phyloP scores from a whole-genome alignment of 306 rosid species.

The Quillaja saponaria region DNA sequence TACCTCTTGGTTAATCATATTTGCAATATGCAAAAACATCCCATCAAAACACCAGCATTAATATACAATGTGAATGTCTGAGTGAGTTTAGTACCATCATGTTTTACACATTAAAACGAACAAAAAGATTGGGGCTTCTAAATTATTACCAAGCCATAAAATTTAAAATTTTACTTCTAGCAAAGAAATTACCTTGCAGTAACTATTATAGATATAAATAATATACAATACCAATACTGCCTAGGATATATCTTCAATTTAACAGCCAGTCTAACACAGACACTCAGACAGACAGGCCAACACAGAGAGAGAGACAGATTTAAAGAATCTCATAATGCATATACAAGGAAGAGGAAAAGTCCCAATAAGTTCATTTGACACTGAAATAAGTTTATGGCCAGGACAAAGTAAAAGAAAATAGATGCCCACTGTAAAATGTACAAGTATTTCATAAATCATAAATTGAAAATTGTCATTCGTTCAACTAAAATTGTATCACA shows the following conservation, averaged over 20 bases:
- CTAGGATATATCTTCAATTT: too few species aligned
- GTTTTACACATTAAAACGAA: too few species aligned
- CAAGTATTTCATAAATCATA: background rate
- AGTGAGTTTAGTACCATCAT: too few species aligned
- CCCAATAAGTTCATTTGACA: slow-evolving; percentile 2
- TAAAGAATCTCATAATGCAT: too few species aligned
- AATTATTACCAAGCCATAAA: background rate
- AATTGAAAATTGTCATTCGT: background rate
- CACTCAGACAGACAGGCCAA: too few species aligned
- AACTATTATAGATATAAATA: background rate
- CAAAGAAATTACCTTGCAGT: background rate
- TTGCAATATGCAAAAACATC: too few species aligned
- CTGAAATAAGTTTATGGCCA: background rate
- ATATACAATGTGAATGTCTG: too few species aligned
- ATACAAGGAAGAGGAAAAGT: background rate
- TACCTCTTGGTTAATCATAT: too few species aligned
- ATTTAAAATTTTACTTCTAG: background rate
- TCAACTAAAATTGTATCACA: slow-evolving; percentile 14
- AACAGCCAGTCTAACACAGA: too few species aligned
- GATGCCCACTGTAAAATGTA: background rate
- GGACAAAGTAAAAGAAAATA: slow-evolving; percentile 20
- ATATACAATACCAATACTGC: too few species aligned
- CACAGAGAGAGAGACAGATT: too few species aligned
- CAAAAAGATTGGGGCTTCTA: background rate
- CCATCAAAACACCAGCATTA: too few species aligned